Conservation (phyloP, 1,139 yeast species). For the Taiozyma sp. region DNA sequence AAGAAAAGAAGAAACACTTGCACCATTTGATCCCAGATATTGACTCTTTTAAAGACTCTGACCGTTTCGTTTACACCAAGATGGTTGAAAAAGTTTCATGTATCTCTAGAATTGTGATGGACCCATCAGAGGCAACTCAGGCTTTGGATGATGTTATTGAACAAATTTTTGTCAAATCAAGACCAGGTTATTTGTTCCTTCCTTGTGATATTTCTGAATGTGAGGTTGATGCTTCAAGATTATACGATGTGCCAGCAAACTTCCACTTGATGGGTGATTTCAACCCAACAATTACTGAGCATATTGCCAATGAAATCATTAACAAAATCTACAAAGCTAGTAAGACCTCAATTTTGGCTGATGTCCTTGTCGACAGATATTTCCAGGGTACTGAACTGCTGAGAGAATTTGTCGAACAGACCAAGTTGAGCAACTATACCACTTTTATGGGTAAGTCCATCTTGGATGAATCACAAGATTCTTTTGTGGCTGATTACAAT, state of each 20-base stretch:
- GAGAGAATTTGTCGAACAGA: constrained; percentile 39
- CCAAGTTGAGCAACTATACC: constrained; percentile 41
- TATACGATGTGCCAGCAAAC: constrained; percentile 14
- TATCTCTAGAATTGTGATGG: constrained; percentile 49
- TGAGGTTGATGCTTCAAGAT: constrained; percentile 37
- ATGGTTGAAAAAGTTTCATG: constrained; percentile 56
- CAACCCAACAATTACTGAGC: constrained; percentile 29
- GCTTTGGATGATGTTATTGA: constrained; percentile 63
- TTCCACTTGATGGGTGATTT: constrained; percentile 20
- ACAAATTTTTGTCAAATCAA: constrained; percentile 49
- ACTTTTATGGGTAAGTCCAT: constrained; percentile 56
- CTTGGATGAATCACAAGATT: constrained; percentile 53
- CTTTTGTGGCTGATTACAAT: constrained; percentile 61
- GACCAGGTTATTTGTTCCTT: constrained; percentile 77
- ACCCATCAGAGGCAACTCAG: constrained; percentile 43
- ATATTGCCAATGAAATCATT: constrained; percentile 44
- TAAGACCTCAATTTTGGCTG: constrained; percentile 59
- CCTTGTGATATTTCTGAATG: constrained; percentile 65
- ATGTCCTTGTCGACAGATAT: constrained; percentile 56
- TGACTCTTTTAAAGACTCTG: constrained; percentile 37
- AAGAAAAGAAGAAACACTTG: constrained; percentile 24
- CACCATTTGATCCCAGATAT: constrained; percentile 63
- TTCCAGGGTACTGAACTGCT: constrained; percentile 32
- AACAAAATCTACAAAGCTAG: constrained; percentile 44
- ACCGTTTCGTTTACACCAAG: constrained; percentile 54